Conservation (phyloP, 2,329 filamentous ascomycete species). For the Exophiala aquamarina region DNA sequence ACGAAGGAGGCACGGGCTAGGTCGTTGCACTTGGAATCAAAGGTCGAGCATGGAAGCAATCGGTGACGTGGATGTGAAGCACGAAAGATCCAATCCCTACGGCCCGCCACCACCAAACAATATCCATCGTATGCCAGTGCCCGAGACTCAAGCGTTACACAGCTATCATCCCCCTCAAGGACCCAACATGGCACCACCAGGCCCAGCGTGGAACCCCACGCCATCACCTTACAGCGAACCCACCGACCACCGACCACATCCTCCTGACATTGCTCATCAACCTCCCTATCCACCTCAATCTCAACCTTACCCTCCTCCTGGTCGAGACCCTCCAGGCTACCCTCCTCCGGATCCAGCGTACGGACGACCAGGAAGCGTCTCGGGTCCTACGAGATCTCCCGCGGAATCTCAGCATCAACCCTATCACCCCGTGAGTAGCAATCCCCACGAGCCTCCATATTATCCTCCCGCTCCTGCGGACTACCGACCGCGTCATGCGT, state of each 20-base stretch:
- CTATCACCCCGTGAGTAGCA: slow-evolving; percentile 25
- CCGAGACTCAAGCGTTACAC: slow-evolving; percentile 29
- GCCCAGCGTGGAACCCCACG: slow-evolving; percentile 24
- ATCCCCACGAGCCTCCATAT: slow-evolving; percentile 23
- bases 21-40: slow-evolving; percentile 14
- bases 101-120: slow-evolving; percentile 19
- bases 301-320: slow-evolving; percentile 17
- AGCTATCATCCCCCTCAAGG: slow-evolving; percentile 22
- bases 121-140: slow-evolving; percentile 26
- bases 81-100: slow-evolving; percentile 24
- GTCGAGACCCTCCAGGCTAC: slow-evolving; percentile 22
- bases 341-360: slow-evolving; percentile 26
- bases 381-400: slow-evolving; percentile 26
- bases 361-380: slow-evolving; percentile 27
- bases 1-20: slow-evolving; percentile 23
- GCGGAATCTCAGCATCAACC: slow-evolving; percentile 23
- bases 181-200: slow-evolving; percentile 24
- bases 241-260: slow-evolving; percentile 24
- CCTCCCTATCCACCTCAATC: slow-evolving; percentile 16
- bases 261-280: slow-evolving; percentile 20
- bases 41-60: slow-evolving; percentile 26
- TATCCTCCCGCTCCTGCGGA: slow-evolving; percentile 24
- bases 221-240: slow-evolving; percentile 28
- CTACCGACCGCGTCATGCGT: slow-evolving; percentile 25
- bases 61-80: slow-evolving; percentile 26